These are phyloP conservation scores for Sphaceloma murrayae DNA, from an alignment of 2,329 filamentous ascomycete species.

Conservation along the genomic window DNA sequence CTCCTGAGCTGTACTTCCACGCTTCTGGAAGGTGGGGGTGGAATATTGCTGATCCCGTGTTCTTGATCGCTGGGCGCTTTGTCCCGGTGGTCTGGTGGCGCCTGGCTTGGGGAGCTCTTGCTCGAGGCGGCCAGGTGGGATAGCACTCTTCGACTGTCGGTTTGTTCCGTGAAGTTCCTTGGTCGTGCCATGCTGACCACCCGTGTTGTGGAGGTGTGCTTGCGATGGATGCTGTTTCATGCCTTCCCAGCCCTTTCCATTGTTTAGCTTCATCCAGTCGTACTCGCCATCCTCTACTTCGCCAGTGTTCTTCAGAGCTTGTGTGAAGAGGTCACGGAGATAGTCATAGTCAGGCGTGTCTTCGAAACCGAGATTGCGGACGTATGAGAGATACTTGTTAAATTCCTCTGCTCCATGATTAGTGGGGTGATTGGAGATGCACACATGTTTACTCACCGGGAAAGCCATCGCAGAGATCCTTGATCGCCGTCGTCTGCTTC, in stretches of 20 bases:
- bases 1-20: conserved; percentile 68
- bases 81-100: conserved; percentile 59
- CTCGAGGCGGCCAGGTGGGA: conserved; percentile 39
- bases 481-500: conserved; percentile 96
- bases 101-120: conserved; percentile 49
- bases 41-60: conserved; percentile 25
- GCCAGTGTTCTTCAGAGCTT: conserved; percentile 86
- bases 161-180: conserved; percentile 72
- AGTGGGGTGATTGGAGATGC: conserved; percentile 20
- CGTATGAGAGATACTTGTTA: conserved; percentile 93
- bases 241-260: conserved; percentile 83
- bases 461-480: conserved; percentile 92
- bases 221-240: conserved; percentile 61
- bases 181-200: conserved; percentile 66
- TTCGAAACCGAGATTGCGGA: conserved; percentile 95
- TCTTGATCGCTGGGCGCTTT: conserved; percentile 22
- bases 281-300: conserved; percentile 97
- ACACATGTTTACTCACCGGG: conserved; percentile 48
- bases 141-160: conserved; percentile 47
- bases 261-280: conserved; percentile 98
- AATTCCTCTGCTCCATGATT: conserved; percentile 63
- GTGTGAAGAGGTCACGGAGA: conserved; percentile 88
- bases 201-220: conserved; percentile 69
- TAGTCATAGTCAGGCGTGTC: conserved; percentile 98
- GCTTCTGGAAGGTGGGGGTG: conserved; percentile 43